phyloP scores from a whole-genome alignment of 306 rosid genomes.

The Fragaria nilgerrensis region DNA sequence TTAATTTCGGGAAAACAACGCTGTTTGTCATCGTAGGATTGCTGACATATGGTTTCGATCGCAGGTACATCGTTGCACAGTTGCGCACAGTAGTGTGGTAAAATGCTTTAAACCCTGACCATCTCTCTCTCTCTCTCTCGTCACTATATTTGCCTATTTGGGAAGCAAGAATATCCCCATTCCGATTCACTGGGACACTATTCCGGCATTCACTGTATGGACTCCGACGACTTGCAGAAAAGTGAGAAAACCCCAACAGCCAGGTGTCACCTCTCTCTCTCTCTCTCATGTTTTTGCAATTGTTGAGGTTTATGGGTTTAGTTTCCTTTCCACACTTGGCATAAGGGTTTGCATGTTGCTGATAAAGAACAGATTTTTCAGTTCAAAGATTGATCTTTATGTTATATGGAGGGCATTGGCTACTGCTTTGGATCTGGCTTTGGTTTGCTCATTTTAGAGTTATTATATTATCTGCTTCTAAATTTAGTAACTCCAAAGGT shows the following conservation, averaged over 20 bases:
- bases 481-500: background rate
- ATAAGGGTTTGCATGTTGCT: background rate
- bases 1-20: too few species aligned
- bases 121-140: too few species aligned
- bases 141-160: background rate
- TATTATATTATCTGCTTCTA: background rate
- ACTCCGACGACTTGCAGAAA: constrained; percentile 17
- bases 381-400: background rate
- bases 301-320: background rate
- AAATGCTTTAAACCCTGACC: too few species aligned
- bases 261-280: constrained; percentile 24
- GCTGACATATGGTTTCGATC: too few species aligned
- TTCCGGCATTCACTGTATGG: constrained; percentile 22
- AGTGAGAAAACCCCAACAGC: constrained; percentile 9
- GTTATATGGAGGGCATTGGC: background rate
- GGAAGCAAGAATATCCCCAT: constrained; percentile 1
- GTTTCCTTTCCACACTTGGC: background rate
- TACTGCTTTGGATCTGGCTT: background rate
- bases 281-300: background rate
- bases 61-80: too few species aligned
- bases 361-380: background rate
- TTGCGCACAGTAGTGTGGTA: too few species aligned
- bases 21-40: too few species aligned
- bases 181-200: background rate
- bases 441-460: background rate